Conservation (phyloP, 192 early-diverging fungal species). For the Gonapodya prolifera region DNA sequence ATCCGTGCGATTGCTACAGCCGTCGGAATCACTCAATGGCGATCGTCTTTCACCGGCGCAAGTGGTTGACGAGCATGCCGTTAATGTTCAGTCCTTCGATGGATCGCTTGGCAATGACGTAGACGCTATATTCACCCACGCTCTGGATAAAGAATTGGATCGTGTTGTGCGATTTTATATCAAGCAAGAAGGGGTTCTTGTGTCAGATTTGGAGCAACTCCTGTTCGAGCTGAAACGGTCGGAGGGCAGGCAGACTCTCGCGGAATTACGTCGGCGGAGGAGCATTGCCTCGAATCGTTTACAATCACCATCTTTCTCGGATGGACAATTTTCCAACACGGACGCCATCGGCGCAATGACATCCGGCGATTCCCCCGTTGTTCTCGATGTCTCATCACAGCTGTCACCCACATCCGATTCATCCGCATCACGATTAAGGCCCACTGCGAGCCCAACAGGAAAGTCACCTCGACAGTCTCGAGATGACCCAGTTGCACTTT, state of each 20-base stretch:
- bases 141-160: constrained; percentile 71
- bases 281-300: background rate
- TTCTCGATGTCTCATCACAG: background rate
- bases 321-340: constrained; percentile 6
- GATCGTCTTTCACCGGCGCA: too few species aligned
- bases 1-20: too few species aligned
- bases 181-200: constrained; percentile 68
- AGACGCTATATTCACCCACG: constrained; percentile 48
- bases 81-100: background rate
- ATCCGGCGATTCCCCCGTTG: constrained; percentile 15
- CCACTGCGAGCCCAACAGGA: background rate
- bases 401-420: background rate
- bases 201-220: constrained; percentile 50
- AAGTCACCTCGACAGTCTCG: too few species aligned
- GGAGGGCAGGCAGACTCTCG: constrained; percentile 14
- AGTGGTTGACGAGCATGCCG: too few species aligned
- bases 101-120: constrained; percentile 5
- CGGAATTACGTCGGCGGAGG: constrained; percentile 6
- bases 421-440: background rate
- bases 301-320: background rate
- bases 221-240: constrained; percentile 35
- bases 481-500: too few species aligned
- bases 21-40: too few species aligned
- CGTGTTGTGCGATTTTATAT: constrained; percentile 75
- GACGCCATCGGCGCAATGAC: constrained; percentile 13